phyloP scores from a whole-genome alignment of 495 filamentous ascomycete species.

The Annulohypoxylon bovei region DNA sequence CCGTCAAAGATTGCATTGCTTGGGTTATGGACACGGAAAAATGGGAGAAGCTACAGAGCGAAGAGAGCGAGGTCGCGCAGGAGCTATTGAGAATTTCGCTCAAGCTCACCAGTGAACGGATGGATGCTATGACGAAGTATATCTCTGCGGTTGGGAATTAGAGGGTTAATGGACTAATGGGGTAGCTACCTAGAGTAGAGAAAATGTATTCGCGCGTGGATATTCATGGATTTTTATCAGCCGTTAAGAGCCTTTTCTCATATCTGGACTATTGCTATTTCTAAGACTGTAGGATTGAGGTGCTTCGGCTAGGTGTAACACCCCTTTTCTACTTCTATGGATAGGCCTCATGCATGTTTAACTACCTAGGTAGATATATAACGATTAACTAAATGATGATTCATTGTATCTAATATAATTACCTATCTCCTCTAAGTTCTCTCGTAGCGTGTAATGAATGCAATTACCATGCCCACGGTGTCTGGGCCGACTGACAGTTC shows the following conservation, averaged over 20 bases:
- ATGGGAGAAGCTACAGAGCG: constrained; percentile 75
- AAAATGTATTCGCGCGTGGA: background rate
- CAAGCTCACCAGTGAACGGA: constrained; percentile 88
- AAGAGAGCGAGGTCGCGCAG: constrained; percentile 77
- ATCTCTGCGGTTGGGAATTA: constrained; percentile 50
- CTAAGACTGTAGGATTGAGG: background rate
- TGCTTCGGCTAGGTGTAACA: too few species aligned
- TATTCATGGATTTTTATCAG: background rate
- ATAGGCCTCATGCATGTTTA: too few species aligned
- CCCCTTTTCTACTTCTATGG: too few species aligned
- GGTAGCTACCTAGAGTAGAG: background rate
- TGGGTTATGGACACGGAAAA: constrained; percentile 78
- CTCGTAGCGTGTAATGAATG: too few species aligned
- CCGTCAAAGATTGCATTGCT: constrained; percentile 80
- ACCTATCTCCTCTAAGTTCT: too few species aligned
- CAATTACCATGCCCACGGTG: too few species aligned
- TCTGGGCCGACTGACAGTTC: too few species aligned
- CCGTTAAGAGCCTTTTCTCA: too few species aligned
- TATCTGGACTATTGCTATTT: background rate
- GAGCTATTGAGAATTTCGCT: constrained; percentile 85
- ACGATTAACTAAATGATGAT: too few species aligned
- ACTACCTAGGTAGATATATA: too few species aligned
- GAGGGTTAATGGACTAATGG: background rate
- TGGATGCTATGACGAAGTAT: constrained; percentile 83
- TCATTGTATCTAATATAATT: too few species aligned